These are phyloP conservation scores for Dryadomyces quercus-mongolicae DNA, from an alignment of 2,329 filamentous ascomycete species.

Conservation along the genomic window DNA sequence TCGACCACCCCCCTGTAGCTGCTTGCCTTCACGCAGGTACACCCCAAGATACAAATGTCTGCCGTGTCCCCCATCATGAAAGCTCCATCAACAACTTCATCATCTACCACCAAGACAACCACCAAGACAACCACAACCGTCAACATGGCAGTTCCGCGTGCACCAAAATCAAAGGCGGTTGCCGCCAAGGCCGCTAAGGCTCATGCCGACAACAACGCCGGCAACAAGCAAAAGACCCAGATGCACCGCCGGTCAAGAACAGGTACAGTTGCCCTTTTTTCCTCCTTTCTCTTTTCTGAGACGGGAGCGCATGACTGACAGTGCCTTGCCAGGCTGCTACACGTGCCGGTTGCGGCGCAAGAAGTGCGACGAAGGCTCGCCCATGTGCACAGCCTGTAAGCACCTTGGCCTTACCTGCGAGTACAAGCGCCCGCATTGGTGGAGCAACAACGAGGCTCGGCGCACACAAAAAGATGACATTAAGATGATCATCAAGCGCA, in stretches of 20 bases:
- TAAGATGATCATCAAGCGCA: slow-evolving; percentile 95
- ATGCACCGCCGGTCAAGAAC: slow-evolving; percentile 91
- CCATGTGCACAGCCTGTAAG: slow-evolving; percentile 53
- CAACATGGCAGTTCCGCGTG: slow-evolving; percentile 51
- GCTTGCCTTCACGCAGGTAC: slow-evolving; percentile 2
- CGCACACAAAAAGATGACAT: slow-evolving; percentile 85
- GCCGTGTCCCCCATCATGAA: slow-evolving; percentile 48
- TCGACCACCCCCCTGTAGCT: slow-evolving; percentile 12
- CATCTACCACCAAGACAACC: slow-evolving; percentile 5
- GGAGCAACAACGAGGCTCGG: slow-evolving; percentile 83
- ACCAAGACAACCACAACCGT: slow-evolving; percentile 27
- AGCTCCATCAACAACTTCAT: slow-evolving; percentile 12
- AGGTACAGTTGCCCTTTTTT: slow-evolving; percentile 53
- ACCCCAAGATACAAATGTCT: slow-evolving; percentile 46
- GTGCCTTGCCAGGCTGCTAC: slow-evolving; percentile 44
- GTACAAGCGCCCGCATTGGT: slow-evolving; percentile 96
- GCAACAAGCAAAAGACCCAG: slow-evolving; percentile 57
- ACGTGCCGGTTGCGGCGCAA: slow-evolving; percentile 55
- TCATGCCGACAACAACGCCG: slow-evolving; percentile 23
- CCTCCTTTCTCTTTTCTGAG: neutral
- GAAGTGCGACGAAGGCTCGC: slow-evolving; percentile 56
- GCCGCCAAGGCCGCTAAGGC: slow-evolving; percentile 21
- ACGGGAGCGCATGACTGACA: neutral
- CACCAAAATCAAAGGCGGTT: slow-evolving; percentile 45
- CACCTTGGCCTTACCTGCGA: slow-evolving; percentile 78